These are phyloP conservation scores for Angomonas ambiguus DNA, from an alignment of 208 protist genomes.

Conservation along the genomic window DNA sequence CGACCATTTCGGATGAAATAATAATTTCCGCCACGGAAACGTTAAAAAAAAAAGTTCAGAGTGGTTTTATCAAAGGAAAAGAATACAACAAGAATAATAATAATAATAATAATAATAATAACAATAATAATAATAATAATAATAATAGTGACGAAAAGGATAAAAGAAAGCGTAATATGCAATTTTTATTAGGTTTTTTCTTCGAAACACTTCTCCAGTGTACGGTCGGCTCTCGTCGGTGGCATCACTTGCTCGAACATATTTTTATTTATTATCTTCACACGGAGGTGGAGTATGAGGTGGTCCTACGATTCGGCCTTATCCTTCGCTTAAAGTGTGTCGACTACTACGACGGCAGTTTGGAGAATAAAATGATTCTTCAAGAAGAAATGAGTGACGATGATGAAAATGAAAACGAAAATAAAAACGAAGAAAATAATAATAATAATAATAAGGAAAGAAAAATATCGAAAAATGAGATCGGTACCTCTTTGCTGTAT, in stretches of 20 bases:
- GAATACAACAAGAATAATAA: background rate
- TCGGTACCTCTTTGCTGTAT: background rate
- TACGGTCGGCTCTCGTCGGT: background rate
- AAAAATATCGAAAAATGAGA: background rate
- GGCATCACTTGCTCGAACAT: conserved; percentile 5
- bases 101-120: conserved; percentile 6
- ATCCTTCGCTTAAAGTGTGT: conserved; percentile 20
- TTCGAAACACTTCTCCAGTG: background rate
- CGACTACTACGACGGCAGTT: conserved; percentile 19
- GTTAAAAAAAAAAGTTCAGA: background rate
- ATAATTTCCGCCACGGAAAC: too few species aligned
- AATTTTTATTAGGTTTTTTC: background rate
- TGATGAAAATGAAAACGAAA: background rate
- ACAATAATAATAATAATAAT: too few species aligned
- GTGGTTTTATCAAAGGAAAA: background rate
- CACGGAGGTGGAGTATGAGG: conserved; percentile 11
- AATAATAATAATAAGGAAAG: too few species aligned
- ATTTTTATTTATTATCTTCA: conserved; percentile 6
- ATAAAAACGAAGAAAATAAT: too few species aligned
- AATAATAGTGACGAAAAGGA: too few species aligned
- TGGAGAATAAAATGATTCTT: background rate
- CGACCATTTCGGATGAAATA: too few species aligned
- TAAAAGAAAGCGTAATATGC: background rate
- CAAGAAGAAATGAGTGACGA: background rate
- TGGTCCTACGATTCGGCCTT: conserved; percentile 17